Evolutionary conservation across 768 basidiomycete genomes (phyloP).

Genomic region (Rhizopogon sp.): DNA sequence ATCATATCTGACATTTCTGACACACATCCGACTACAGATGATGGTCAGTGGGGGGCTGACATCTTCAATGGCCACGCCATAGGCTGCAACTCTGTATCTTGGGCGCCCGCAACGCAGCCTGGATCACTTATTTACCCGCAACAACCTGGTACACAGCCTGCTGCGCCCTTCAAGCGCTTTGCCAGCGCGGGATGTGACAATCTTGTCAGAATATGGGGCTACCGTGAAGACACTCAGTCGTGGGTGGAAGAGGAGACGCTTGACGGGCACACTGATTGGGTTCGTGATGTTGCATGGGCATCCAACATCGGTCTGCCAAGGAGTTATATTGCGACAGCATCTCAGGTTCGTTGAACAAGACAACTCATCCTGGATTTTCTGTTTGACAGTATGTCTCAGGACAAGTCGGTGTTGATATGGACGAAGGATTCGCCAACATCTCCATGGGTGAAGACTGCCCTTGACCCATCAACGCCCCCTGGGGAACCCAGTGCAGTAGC

Average conservation of each 20-base stretch:
- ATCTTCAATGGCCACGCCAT: constrained; percentile 96
- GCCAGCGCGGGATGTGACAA: constrained; percentile 97
- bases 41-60: constrained; percentile 93
- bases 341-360: constrained; percentile 49
- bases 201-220: constrained; percentile 91
- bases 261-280: constrained; percentile 95
- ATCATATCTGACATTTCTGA: not conserved
- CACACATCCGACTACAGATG: constrained; percentile 48
- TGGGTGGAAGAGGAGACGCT: constrained; percentile 91
- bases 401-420: constrained; percentile 88
- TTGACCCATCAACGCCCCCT: constrained; percentile 62
- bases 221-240: constrained; percentile 78
- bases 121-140: constrained; percentile 79
- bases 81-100: constrained; percentile 95
- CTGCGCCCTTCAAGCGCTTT: constrained; percentile 80
- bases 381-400: constrained; percentile 26
- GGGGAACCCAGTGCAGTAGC: constrained; percentile 39
- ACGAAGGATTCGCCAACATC: constrained; percentile 73
- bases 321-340: constrained; percentile 93
- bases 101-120: constrained; percentile 89
- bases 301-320: constrained; percentile 94
- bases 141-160: constrained; percentile 29
- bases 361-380: not conserved
- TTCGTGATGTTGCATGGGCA: constrained; percentile 98
- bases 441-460: constrained; percentile 77